phyloP scores from a whole-genome alignment of 2,329 filamentous ascomycete species.

The Aspergillus neoniger region DNA sequence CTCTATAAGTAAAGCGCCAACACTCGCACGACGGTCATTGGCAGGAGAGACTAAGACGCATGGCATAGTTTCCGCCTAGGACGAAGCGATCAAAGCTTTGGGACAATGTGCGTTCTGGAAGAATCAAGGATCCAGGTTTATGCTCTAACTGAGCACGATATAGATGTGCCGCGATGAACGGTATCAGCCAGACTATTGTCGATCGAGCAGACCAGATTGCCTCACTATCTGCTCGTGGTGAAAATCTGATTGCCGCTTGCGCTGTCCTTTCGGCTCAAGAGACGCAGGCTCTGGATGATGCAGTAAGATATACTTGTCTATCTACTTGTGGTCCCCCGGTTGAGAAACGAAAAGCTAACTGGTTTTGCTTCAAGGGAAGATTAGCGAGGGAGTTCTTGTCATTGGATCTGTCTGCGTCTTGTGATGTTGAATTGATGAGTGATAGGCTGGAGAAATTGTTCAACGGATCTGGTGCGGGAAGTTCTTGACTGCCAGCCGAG shows the following conservation, averaged over 20 bases:
- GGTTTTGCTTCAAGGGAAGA: constrained; percentile 11
- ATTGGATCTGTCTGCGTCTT: constrained; percentile 15
- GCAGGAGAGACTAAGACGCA: not conserved
- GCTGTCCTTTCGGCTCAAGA: constrained; percentile 67
- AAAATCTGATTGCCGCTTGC: constrained; percentile 74
- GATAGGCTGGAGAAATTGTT: constrained; percentile 15
- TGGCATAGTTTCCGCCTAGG: constrained; percentile 56
- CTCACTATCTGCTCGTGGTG: constrained; percentile 66
- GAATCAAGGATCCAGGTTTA: not conserved
- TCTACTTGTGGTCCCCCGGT: not conserved
- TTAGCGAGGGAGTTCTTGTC: constrained; percentile 23
- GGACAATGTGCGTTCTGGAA: constrained; percentile 58
- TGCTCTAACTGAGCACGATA: not conserved
- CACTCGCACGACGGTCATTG: not conserved
- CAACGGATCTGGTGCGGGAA: not conserved
- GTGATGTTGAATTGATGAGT: not conserved
- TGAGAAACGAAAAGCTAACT: not conserved
- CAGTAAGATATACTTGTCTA: constrained; percentile 47
- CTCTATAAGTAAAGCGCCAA: constrained; percentile 63
- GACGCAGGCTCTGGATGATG: constrained; percentile 64
- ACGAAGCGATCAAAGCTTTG: constrained; percentile 77
- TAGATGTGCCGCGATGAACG: constrained; percentile 82
- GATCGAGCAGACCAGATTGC: constrained; percentile 74
- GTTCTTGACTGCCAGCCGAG: not conserved
- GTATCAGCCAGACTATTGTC: constrained; percentile 71